Base-by-base conservation (phyloP, 768 basidiomycete genomes). In the Crepidotus variabilis region DNA sequence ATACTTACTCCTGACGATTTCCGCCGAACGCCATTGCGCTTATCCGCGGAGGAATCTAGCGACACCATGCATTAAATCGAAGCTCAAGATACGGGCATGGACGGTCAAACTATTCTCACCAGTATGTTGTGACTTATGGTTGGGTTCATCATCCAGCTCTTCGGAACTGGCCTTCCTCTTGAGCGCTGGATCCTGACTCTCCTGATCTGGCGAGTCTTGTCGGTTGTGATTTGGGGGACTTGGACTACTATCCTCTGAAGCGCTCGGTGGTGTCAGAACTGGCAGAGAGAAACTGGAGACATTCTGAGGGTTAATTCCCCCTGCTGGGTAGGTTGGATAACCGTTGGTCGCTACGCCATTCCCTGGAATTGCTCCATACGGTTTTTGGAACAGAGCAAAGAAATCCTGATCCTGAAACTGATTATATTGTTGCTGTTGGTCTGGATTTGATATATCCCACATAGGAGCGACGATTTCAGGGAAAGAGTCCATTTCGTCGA, bases 111-210 rank as follows among this genome's bases (percentile, higher is more conserved):
- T 20, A 4, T 35, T 72, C 83, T 61, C 62, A 87, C 85, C 69
- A 28, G 80, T 85, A 68, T 88, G 85, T 59, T 82, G 83, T 49
- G 72, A 72, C 76, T 92, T 92, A 58, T 78, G 77, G 46, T 75
- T 84, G 8, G 88, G 88, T 11, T 83, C 87, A 36, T 85, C 83
- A 1, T 80, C 79, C 55, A 86, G 69, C 63, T 81, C 78, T 47
- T 84, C 84, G 55, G 79, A 77, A 61, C 83, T 85, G 2, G 89
- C 91, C 74, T 93, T 93, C 65, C 91, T 82, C 71, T 93, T 93
- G 55, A 88, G 72, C 5, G 73, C 72, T 6, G 77, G 68, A 48
- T 85, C 85, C 6, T 74, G 71, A 18, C 23, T 11, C 18, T 71
- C 66, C 28, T 79, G 76, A 39, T 78, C 73, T 22, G 64, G 66